A percentile compares a stretch with the other conserved stretches of the same genome.
These are phyloP conservation scores for Kodamaea ohmeri DNA, from an alignment of 1,139 yeast species.

Conservation along the genomic window DNA sequence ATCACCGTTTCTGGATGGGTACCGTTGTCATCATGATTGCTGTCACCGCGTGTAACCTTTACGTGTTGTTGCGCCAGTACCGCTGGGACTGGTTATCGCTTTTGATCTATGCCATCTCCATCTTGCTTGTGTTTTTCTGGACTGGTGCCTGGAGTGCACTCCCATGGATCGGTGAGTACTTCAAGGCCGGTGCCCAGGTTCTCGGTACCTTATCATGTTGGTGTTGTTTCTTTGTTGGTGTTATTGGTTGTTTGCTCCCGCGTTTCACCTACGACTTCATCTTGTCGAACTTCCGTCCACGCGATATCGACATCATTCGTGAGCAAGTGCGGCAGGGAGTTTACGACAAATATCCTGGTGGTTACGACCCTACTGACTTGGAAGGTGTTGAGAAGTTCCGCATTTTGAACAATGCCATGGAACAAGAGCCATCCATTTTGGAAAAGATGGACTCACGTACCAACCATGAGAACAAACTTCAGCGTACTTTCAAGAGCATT, in stretches of 20 bases:
- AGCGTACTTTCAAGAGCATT: constrained; percentile 36
- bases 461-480: constrained; percentile 7
- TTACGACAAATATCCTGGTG: constrained; percentile 48
- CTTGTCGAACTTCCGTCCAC: constrained; percentile 45
- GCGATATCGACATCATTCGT: constrained; percentile 55
- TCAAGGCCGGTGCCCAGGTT: constrained; percentile 53
- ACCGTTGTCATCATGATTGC: constrained; percentile 47
- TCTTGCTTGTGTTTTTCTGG: constrained; percentile 58
- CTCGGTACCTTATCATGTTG: constrained; percentile 54
- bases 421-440: constrained; percentile 35
- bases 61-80: constrained; percentile 52
- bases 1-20: constrained; percentile 60
- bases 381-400: constrained; percentile 46
- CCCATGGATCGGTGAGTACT: constrained; percentile 44
- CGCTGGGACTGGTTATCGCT: constrained; percentile 63
- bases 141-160: constrained; percentile 59
- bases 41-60: constrained; percentile 52
- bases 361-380: constrained; percentile 59
- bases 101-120: constrained; percentile 47
- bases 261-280: constrained; percentile 51
- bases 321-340: constrained; percentile 47
- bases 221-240: constrained; percentile 49
- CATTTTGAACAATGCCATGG: constrained; percentile 34
- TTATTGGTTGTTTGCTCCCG: constrained; percentile 49
- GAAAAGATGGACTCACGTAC: constrained; percentile 29